These are phyloP conservation scores for Coffea humblotiana DNA, from an alignment of 305 asterid genomes.

Conservation along the genomic window DNA sequence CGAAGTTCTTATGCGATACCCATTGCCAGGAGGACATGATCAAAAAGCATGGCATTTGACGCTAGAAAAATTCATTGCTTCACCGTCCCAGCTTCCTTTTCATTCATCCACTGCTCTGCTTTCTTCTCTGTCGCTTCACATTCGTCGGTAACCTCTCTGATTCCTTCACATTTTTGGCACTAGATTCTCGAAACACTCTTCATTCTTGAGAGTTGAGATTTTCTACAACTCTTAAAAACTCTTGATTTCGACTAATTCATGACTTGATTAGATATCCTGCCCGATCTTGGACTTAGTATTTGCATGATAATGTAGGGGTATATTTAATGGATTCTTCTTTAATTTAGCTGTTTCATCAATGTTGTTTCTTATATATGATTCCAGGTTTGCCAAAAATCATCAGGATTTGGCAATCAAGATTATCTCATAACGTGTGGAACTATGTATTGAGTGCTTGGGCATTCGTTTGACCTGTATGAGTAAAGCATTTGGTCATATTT, in stretches of 20 bases:
- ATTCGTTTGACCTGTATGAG: no score
- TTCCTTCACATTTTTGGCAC: not conserved
- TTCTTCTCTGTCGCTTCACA: constrained; percentile 1
- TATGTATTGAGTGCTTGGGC: no score
- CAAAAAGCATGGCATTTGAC: constrained; percentile 20
- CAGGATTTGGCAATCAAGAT: no score
- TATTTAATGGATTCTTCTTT: not conserved
- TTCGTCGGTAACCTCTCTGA: constrained; percentile 6
- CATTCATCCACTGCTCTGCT: constrained; percentile 11
- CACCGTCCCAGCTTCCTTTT: constrained; percentile 9
- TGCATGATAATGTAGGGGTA: not conserved
- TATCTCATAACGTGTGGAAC: no score
- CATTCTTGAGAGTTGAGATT: not conserved
- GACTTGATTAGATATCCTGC: not conserved
- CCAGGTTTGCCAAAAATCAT: no score
- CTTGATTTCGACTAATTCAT: not conserved
- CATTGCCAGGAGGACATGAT: constrained; percentile 19
- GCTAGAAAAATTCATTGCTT: constrained; percentile 19
- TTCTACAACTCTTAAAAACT: not conserved
- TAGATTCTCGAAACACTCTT: not conserved
- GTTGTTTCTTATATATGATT: not conserved
- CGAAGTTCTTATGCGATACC: constrained; percentile 30
- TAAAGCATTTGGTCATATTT: no score
- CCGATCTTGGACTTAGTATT: not conserved
- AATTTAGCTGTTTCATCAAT: not conserved